These are phyloP conservation scores for Carallia pectinifolia DNA, from an alignment of 345 rosid species.

Conservation along the genomic window DNA sequence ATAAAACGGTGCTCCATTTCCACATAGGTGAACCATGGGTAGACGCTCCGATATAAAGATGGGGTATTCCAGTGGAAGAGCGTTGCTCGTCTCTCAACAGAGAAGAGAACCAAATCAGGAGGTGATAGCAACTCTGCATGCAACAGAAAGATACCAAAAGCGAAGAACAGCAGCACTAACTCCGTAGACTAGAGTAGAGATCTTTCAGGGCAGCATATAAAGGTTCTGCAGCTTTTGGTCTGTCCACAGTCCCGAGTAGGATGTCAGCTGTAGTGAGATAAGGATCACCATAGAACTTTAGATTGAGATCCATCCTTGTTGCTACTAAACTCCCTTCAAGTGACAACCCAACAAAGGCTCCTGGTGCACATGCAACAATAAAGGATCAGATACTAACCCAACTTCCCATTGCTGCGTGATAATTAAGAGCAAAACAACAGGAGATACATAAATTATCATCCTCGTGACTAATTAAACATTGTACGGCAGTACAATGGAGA, in stretches of 20 bases:
- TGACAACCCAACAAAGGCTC: constrained; percentile 94
- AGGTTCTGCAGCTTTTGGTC: constrained; percentile 91
- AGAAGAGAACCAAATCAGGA: too few species aligned
- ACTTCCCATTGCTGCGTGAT: background rate
- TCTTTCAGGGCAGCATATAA: constrained; percentile 64
- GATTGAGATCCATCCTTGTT: constrained; percentile 82
- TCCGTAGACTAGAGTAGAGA: constrained; percentile 46
- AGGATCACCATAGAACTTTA: constrained; percentile 88
- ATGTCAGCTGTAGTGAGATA: constrained; percentile 77
- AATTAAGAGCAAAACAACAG: too few species aligned
- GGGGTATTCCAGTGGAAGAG: too few species aligned
- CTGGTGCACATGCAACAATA: constrained; percentile 38
- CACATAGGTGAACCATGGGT: too few species aligned
- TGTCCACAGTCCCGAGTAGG: constrained; percentile 75
- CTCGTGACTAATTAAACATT: too few species aligned
- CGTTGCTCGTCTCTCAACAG: too few species aligned
- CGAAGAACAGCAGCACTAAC: background rate
- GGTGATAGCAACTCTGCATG: too few species aligned
- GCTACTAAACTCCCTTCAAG: constrained; percentile 86
- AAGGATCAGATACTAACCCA: background rate
- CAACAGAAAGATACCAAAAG: background rate
- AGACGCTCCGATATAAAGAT: too few species aligned
- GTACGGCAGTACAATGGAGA: too few species aligned
- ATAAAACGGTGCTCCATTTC: too few species aligned
- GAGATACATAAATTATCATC: too few species aligned